Conservation (phyloP, 2,329 filamentous ascomycete genomes). For the Metarhizium sp. region DNA sequence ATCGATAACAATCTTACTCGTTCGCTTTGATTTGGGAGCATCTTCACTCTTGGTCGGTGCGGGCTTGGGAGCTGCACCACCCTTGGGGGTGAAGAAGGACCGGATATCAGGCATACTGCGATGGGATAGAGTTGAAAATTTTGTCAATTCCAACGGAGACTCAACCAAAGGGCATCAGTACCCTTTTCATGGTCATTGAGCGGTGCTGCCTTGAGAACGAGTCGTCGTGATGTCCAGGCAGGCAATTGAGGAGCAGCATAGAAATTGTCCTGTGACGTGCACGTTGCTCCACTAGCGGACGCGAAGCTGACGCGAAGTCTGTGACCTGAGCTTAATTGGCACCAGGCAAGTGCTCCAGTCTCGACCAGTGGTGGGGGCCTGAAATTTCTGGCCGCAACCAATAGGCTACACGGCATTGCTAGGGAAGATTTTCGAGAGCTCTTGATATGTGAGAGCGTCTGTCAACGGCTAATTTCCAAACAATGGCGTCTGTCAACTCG, state of each 20-base stretch:
- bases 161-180: slow-evolving; percentile 1
- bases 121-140: background rate
- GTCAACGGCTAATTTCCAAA: slow-evolving; percentile 13
- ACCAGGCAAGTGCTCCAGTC: background rate
- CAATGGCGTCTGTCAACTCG: slow-evolving; percentile 36
- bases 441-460: slow-evolving; percentile 9
- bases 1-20: slow-evolving; percentile 26
- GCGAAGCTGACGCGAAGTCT: slow-evolving; percentile 37
- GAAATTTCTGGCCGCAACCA: slow-evolving; percentile 14
- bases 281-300: slow-evolving; percentile 19
- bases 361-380: slow-evolving; percentile 6
- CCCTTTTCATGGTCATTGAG: slow-evolving; percentile 14
- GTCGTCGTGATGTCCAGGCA: background rate
- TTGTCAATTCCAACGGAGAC: slow-evolving; percentile 1
- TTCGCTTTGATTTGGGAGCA: slow-evolving; percentile 32
- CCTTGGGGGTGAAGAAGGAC: slow-evolving; percentile 78
- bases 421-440: slow-evolving; percentile 25
- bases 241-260: slow-evolving; percentile 16
- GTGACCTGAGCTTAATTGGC: slow-evolving; percentile 28
- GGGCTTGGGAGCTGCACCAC: slow-evolving; percentile 42
- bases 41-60: slow-evolving; percentile 36
- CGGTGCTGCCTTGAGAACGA: slow-evolving; percentile 13
- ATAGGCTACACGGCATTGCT: background rate
- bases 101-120: slow-evolving; percentile 76
- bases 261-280: slow-evolving; percentile 24